Evolutionary conservation across 352 stramenopile species (phyloP).

Genomic region (Thraustochytrium sp.): DNA sequence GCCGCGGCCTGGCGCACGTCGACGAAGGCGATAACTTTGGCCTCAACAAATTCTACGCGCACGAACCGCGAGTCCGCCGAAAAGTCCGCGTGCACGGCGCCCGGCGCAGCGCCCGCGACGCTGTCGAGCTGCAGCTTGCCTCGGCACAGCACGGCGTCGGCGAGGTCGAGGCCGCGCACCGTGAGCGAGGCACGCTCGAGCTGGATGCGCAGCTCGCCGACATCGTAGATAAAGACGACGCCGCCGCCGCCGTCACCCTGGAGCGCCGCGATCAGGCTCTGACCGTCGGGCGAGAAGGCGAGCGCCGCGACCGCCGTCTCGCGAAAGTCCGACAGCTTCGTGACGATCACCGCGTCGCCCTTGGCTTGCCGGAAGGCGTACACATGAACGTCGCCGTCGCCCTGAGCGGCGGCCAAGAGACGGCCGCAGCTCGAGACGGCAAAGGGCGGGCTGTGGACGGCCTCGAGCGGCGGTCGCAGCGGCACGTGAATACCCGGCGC

Average conservation of each 20-base stretch:
- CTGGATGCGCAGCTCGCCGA: neutral
- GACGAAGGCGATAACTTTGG: neutral
- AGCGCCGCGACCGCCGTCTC: neutral
- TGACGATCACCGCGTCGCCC: neutral
- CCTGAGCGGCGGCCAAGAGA: neutral
- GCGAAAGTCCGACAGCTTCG: neutral
- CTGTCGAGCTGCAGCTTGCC: neutral
- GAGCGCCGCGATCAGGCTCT: neutral
- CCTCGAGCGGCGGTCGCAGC: neutral
- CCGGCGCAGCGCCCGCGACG: neutral
- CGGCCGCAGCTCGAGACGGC: neutral
- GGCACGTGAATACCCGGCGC: neutral
- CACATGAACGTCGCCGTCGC: neutral
- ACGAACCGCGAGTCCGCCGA: neutral
- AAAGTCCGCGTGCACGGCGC: neutral
- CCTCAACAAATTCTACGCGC: neutral
- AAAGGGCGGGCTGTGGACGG: neutral
- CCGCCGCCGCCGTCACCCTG: neutral
- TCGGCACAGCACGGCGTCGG: neutral
- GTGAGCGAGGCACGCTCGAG: neutral
- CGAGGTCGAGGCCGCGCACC: neutral
- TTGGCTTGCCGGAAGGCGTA: neutral
- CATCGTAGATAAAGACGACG: neutral
- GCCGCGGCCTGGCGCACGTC: neutral
- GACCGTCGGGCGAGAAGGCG: neutral